A percentile compares a stretch with the other conserved stretches of the same genome.
phyloP scores from a whole-genome alignment of 768 basidiomycete species.

The Kwoniella sp. region DNA sequence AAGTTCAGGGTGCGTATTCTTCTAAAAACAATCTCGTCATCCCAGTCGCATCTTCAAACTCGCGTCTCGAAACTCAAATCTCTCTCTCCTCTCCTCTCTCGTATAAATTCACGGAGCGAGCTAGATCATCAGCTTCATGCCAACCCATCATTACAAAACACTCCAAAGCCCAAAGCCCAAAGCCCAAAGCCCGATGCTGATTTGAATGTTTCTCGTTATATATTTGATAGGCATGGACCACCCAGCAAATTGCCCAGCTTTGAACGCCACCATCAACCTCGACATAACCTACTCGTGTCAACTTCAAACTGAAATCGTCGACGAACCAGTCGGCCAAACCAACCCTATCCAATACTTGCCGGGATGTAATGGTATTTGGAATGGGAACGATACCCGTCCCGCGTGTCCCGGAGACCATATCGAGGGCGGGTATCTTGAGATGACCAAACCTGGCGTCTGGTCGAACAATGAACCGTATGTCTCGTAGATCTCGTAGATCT shows the following conservation, averaged over 20 bases:
- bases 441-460: conserved; percentile 22
- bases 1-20: conserved; percentile 8
- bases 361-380: conserved; percentile 37
- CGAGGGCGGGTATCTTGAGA: conserved; percentile 21
- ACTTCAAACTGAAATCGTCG: conserved; percentile 24
- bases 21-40: too few relatives aligned
- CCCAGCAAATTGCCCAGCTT: conserved; percentile 31
- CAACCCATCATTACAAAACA: too few relatives aligned
- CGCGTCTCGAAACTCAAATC: too few relatives aligned
- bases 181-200: not conserved
- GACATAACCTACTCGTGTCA: conserved; percentile 22
- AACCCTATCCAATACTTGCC: conserved; percentile 23
- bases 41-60: too few relatives aligned
- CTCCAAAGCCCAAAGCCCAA: too few relatives aligned
- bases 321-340: conserved; percentile 28
- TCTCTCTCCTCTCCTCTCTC: too few relatives aligned
- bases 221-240: conserved; percentile 12
- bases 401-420: conserved; percentile 28
- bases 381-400: conserved; percentile 26
- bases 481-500: conserved; percentile 8
- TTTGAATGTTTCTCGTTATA: too few relatives aligned
- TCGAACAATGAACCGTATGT: conserved; percentile 24
- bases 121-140: too few relatives aligned
- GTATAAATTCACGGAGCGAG: too few relatives aligned
- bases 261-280: conserved; percentile 19